Conservation (phyloP, 2,329 filamentous ascomycete species). For the Cladosporium cucumerinum region DNA sequence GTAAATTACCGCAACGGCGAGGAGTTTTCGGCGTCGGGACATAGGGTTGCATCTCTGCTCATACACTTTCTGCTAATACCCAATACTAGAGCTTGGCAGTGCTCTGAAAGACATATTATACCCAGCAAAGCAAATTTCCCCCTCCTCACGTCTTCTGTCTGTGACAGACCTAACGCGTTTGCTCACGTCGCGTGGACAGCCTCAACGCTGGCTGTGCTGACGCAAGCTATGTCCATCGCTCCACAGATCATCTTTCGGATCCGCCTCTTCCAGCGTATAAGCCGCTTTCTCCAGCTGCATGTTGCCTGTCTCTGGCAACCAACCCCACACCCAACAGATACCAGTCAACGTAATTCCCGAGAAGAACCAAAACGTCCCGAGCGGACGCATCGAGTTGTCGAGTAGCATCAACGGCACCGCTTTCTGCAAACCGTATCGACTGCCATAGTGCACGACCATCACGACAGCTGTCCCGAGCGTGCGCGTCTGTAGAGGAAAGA, state of each 20-base stretch:
- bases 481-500: constrained; percentile 69
- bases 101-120: neutral
- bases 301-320: constrained; percentile 68
- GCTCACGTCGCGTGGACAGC: neutral
- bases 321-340: constrained; percentile 67
- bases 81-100: neutral
- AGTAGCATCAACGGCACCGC: constrained; percentile 72
- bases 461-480: constrained; percentile 65
- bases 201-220: neutral
- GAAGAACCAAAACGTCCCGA: constrained; percentile 75
- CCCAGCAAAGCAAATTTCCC: neutral
- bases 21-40: neutral
- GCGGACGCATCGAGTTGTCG: constrained; percentile 48
- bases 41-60: neutral
- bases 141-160: neutral
- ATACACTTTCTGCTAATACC: neutral
- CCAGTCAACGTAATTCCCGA: constrained; percentile 64
- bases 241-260: neutral
- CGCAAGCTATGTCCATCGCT: neutral
- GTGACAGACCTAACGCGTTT: neutral
- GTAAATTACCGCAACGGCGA: neutral
- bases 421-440: constrained; percentile 71
- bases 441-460: constrained; percentile 72
- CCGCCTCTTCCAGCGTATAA: neutral
- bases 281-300: constrained; percentile 49